Conservation (phyloP, 805 yeast genomes). For the Metschnikowia borealis region DNA sequence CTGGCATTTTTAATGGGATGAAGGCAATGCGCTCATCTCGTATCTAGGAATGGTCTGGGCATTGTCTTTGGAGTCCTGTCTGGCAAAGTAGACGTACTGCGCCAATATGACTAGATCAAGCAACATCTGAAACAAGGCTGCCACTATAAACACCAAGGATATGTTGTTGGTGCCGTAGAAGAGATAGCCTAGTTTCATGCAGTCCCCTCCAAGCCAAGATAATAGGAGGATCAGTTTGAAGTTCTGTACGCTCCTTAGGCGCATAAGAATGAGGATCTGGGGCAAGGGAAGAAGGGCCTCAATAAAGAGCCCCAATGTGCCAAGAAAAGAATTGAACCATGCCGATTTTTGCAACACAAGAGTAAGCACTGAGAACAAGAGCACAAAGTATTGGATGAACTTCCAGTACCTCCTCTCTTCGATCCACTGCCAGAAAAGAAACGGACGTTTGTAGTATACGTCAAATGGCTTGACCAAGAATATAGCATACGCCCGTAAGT, state of each 20-base stretch:
- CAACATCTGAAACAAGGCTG: constrained; percentile 74
- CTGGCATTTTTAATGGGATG: neutral
- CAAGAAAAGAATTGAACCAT: constrained; percentile 49
- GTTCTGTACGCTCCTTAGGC: constrained; percentile 68
- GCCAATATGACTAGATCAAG: constrained; percentile 69
- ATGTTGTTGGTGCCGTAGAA: constrained; percentile 73
- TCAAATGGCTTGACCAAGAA: constrained; percentile 59
- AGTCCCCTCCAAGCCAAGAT: constrained; percentile 89
- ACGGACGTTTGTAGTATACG: constrained; percentile 61
- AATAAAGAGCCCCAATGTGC: constrained; percentile 61
- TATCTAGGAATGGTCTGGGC: constrained; percentile 9
- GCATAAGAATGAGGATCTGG: constrained; percentile 64
- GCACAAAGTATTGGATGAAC: constrained; percentile 49
- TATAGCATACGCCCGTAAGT: constrained; percentile 11
- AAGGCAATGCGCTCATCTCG: constrained; percentile 1
- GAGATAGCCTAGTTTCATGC: constrained; percentile 69
- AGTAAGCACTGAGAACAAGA: constrained; percentile 39
- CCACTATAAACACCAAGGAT: constrained; percentile 58
- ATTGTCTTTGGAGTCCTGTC: constrained; percentile 11
- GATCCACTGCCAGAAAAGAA: constrained; percentile 85
- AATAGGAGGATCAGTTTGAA: constrained; percentile 70
- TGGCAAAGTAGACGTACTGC: constrained; percentile 64
- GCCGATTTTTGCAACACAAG: constrained; percentile 30
- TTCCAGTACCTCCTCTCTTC: constrained; percentile 56
- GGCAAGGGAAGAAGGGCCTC: constrained; percentile 76